Conservation (phyloP, 176 grass and related monocot genomes). For the Tuctoria greenei region DNA sequence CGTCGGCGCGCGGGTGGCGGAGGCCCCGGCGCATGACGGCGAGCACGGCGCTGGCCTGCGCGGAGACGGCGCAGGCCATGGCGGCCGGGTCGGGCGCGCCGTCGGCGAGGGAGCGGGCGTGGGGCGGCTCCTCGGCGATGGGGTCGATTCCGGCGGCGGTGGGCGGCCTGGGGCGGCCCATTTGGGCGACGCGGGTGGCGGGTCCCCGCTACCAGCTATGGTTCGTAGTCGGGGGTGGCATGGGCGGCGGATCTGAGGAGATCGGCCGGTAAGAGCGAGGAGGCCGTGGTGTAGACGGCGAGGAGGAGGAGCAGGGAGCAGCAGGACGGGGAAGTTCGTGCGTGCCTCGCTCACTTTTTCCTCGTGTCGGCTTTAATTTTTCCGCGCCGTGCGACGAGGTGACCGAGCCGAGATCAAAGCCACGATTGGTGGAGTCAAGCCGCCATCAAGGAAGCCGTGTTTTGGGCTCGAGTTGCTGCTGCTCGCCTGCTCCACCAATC, state of each 20-base stretch:
- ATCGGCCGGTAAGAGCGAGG: conserved; percentile 22
- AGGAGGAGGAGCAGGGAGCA: background rate
- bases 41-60: conserved; percentile 80
- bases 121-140: conserved; percentile 51
- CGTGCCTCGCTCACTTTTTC: conserved; percentile 25
- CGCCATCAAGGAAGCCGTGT: background rate
- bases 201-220: background rate
- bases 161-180: conserved; percentile 55
- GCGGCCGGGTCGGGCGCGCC: conserved; percentile 33
- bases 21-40: conserved; percentile 79
- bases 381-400: conserved; percentile 21
- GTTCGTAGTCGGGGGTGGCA: background rate
- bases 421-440: background rate
- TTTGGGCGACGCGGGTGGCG: background rate
- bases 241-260: conserved; percentile 39
- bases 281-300: conserved; percentile 31
- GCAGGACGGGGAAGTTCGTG: conserved; percentile 33
- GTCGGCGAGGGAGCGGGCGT: background rate
- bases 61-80: conserved; percentile 73
- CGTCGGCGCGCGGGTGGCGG: conserved; percentile 57
- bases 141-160: conserved; percentile 53
- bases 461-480: background rate
- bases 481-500: background rate
- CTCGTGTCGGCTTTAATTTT: conserved; percentile 43
- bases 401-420: background rate